These are phyloP conservation scores for Lactarius psammicola DNA, from an alignment of 768 basidiomycete genomes.

Conservation along the genomic window DNA sequence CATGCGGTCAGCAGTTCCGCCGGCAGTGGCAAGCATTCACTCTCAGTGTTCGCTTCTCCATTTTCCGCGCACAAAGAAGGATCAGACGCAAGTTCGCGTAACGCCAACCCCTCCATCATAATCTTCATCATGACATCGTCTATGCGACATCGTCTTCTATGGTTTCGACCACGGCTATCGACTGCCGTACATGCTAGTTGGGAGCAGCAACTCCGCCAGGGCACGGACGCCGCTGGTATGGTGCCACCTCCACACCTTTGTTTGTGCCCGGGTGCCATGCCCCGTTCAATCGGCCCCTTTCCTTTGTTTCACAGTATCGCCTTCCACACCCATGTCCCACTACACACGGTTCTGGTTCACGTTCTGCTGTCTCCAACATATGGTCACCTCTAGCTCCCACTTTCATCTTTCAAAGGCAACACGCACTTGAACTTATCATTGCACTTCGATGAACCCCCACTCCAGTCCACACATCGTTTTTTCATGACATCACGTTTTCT, in stretches of 20 bases:
- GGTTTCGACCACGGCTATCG: conserved; percentile 25
- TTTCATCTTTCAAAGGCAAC: conserved; percentile 5
- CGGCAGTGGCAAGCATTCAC: conserved; percentile 62
- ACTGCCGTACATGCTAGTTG: conserved; percentile 16
- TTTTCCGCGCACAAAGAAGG: conserved; percentile 52
- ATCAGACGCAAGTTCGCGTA: conserved; percentile 33
- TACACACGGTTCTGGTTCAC: conserved; percentile 8
- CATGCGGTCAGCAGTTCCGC: conserved; percentile 52
- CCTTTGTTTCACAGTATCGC: background rate
- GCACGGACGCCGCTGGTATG: background rate
- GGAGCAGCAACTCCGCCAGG: background rate
- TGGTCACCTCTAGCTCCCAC: conserved; percentile 4
- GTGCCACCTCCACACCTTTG: background rate
- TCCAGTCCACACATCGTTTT: background rate
- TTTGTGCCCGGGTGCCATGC: conserved; percentile 1
- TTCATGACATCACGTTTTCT: conserved; percentile 18
- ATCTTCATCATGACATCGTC: conserved; percentile 13
- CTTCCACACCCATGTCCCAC: background rate
- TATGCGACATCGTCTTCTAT: conserved; percentile 18
- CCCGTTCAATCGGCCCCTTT: background rate
- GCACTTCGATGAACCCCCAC: background rate
- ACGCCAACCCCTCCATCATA: background rate
- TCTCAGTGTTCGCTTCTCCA: conserved; percentile 53
- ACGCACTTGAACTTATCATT: background rate
- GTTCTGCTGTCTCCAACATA: conserved; percentile 3